Evolutionary conservation across 2,329 filamentous ascomycete genomes (phyloP), one percentile per base, ranked within the genome.

Genomic region (Cladosporium sp.): DNA sequence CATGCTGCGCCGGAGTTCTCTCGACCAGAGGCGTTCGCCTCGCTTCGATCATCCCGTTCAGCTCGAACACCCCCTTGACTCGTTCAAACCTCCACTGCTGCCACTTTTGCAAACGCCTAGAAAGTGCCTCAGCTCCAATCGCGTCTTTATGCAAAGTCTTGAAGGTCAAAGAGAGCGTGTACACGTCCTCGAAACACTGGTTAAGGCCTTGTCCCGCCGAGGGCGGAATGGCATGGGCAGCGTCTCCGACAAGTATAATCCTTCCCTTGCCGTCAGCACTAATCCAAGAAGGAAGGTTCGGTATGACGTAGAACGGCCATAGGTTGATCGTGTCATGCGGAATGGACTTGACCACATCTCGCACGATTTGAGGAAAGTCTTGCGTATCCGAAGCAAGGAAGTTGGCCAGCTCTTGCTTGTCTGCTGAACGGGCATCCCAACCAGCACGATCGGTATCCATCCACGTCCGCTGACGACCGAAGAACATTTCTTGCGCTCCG

Each of bases 281-380:
- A 21, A 58, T 58, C 54, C 54, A 58, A 14, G 32, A 58, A 24
- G 32, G 54, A 11, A 58, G 54, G 26, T 21, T 58, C n/a, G 54
- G 54, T 21, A 58, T 38, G n/a, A 38, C 32, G 54, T 58, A 58
- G 32, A 58, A 58, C 5, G 54, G 54, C 54, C 54, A 58, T 32
- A 58, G 32, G 14, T 58, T 58, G 10, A 58, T 58, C n/a, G 54
- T 58, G 18, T 58, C 32, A 7, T n/a, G 32, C 10, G 54, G 32
- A 3, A 58, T 58, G 30, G 30, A 32, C 12, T 14, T 38, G 15
- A 58, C 54, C 18, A 58, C 30, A 14, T 58, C 34, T 21, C 21
- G 54, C 54, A 58, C 54, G 21, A 58, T 38, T 10, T 58, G 54
- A 26, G 54, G 54, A 12, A 36, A 58, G n/a, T 26, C 54, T 36